Evolutionary conservation across 208 protist species (phyloP).

Genomic region (Wallacemonas sp.): DNA sequence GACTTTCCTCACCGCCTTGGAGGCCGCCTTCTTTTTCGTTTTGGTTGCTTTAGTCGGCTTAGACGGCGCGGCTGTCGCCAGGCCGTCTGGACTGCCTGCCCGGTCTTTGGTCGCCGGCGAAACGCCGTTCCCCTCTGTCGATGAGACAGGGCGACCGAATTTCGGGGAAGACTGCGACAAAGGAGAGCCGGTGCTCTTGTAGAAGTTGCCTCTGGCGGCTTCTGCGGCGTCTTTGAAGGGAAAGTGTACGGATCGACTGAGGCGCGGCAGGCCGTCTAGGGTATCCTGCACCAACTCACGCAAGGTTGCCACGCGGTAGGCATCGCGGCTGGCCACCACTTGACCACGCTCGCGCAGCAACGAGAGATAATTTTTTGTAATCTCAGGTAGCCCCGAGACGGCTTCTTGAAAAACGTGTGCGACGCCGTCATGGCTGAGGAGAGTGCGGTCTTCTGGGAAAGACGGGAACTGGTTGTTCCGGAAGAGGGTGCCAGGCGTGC

Average conservation of each 20-base stretch:
- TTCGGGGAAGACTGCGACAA: neutral
- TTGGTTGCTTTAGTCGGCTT: neutral
- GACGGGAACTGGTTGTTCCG: neutral
- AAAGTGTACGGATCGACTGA: conserved; percentile 44
- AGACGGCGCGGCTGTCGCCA: too few species aligned
- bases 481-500: conserved; percentile 2
- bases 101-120: too few species aligned
- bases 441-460: conserved; percentile 11
- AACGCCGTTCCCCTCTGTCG: too few species aligned
- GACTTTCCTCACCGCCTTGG: neutral
- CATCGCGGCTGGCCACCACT: conserved; percentile 13
- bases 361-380: conserved; percentile 28
- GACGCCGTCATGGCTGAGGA: conserved; percentile 7
- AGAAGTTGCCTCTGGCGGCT: neutral
- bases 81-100: too few species aligned
- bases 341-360: conserved; percentile 23
- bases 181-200: neutral
- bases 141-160: neutral
- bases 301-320: conserved; percentile 13
- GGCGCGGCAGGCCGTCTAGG: conserved; percentile 24
- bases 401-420: neutral
- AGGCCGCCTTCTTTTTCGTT: neutral
- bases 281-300: conserved; percentile 21
- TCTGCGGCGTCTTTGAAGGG: conserved; percentile 21
- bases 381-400: conserved; percentile 3